Evolutionary conservation across 2,329 filamentous ascomycete species (phyloP).

Genomic region (Fusarium setosum): DNA sequence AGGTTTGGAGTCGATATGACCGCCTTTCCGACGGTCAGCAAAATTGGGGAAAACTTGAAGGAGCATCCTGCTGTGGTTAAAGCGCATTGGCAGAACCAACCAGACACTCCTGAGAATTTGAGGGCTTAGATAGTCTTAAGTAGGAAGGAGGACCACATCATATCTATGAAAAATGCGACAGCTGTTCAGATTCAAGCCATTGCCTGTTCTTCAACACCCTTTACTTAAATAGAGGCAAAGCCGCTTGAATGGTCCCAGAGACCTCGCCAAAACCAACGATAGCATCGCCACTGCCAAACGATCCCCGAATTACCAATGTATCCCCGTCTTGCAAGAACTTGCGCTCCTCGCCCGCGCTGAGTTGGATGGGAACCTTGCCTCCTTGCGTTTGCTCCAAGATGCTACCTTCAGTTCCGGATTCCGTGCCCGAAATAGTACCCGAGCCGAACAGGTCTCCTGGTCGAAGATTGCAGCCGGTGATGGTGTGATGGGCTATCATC

Average conservation of each 20-base stretch:
- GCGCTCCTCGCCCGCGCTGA: constrained; percentile 74
- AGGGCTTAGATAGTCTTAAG: constrained; percentile 11
- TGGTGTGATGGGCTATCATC: constrained; percentile 85
- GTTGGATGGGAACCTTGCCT: constrained; percentile 72
- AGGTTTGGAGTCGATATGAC: constrained; percentile 64
- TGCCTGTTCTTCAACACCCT: not conserved
- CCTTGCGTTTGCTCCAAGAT: constrained; percentile 78
- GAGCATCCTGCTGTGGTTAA: constrained; percentile 61
- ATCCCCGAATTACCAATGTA: constrained; percentile 73
- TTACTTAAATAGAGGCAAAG: constrained; percentile 46
- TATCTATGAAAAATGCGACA: not conserved
- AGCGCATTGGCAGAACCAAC: constrained; percentile 65
- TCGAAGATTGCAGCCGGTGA: constrained; percentile 80
- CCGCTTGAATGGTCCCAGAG: constrained; percentile 65
- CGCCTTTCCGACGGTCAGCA: constrained; percentile 58
- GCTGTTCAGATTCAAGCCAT: not conserved
- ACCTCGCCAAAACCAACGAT: constrained; percentile 84
- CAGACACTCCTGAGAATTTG: constrained; percentile 56
- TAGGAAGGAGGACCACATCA: not conserved
- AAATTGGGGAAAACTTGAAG: constrained; percentile 59
- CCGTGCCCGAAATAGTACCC: constrained; percentile 78
- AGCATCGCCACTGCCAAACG: constrained; percentile 72
- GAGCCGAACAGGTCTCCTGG: constrained; percentile 82
- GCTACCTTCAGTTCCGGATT: constrained; percentile 73
- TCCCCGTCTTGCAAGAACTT: constrained; percentile 82